These are phyloP conservation scores for Globisporangium megalacanthum DNA, from an alignment of 352 stramenopile species.

Conservation along the genomic window DNA sequence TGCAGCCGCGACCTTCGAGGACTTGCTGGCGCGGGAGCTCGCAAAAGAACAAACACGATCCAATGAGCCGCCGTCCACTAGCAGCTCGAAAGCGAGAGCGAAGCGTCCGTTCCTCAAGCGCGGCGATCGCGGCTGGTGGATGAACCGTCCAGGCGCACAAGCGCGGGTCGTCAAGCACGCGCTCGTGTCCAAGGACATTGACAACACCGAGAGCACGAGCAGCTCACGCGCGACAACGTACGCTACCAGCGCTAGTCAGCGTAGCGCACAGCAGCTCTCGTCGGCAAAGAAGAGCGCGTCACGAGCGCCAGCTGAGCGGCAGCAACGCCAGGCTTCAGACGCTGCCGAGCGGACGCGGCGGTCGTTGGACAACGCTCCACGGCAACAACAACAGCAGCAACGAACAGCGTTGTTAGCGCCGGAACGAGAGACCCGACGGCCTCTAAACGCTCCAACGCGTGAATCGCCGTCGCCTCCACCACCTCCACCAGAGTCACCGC, in stretches of 20 bases:
- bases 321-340: neutral
- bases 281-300: constrained; percentile 19
- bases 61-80: neutral
- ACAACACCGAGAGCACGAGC: constrained; percentile 12
- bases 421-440: neutral
- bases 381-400: neutral
- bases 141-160: constrained; percentile 46
- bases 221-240: constrained; percentile 12
- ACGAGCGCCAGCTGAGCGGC: neutral
- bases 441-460: too few species aligned
- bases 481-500: too few species aligned
- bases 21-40: constrained; percentile 58
- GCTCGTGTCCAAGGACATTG: constrained; percentile 42
- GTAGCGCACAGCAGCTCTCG: constrained; percentile 8
- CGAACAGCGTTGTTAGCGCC: too few species aligned
- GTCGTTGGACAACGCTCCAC: neutral
- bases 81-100: neutral
- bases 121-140: constrained; percentile 82
- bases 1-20: constrained; percentile 54
- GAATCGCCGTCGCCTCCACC: too few species aligned
- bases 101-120: constrained; percentile 72
- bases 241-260: constrained; percentile 4
- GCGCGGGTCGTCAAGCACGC: constrained; percentile 55
- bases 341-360: neutral
- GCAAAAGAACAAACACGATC: constrained; percentile 25